Evolutionary conservation across 73 alveolate genomes (phyloP), one percentile per base, ranked within the genome.

Genomic region (Blepharisma japonicum): DNA sequence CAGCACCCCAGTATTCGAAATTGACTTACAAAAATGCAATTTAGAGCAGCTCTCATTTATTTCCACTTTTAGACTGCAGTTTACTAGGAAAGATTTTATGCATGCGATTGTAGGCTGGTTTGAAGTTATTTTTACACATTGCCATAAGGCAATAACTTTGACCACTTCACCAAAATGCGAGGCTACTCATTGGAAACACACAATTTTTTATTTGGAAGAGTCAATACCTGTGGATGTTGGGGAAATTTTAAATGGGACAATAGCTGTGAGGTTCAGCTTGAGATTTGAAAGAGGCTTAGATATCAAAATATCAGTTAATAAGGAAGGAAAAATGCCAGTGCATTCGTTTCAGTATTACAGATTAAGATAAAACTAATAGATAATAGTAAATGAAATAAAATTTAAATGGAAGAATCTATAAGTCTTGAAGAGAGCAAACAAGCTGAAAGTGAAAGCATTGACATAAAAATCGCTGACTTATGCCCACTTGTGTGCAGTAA

Each of bases 161-260:
- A 70, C 97, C n/a, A 96, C 99, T n/a, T 86, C 96, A 6, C 99
- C 99, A 7, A 87, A 77, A 82, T 90, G 83, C 51, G 77, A 71
- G 25, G 74, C 84, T 25, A 96, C 99, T 55, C 98, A 93, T 84
- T 95, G 99, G 99, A 94, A 94, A 80, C 95, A 95, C 81, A 83
- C 92, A 27, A 87, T 89, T 6, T 95, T 93, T 83, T 95, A 93
- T 84, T 76, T 93, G 27, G 95, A 95, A 71, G 93, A 88, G 55
- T 89, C 82, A 48, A 53, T 90, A 8, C 70, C 85, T 56, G 97
- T 95, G 7, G 51, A 80, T 55, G 86, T 68, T 25, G 97, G 97
- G 27, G 98, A 95, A 56, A 84, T 81, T 21, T 66, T 95, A 18
- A 83, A 82, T 55, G 99, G 99, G 39, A 80, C 94, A 47, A 86